Conservation (phyloP, 1,139 yeast species). For the Protomyces pachydermus region DNA sequence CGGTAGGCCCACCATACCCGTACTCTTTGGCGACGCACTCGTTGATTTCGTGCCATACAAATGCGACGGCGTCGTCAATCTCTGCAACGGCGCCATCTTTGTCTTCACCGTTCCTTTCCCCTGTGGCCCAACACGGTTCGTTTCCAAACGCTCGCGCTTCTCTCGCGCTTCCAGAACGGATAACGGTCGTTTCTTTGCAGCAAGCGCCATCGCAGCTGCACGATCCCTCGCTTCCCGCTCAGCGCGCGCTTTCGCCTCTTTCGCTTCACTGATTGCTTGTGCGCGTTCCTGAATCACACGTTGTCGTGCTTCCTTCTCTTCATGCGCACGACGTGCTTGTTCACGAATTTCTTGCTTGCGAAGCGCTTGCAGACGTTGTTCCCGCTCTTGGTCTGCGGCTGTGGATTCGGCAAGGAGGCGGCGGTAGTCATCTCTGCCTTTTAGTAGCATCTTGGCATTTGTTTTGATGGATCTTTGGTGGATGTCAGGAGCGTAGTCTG, state of each 20-base stretch:
- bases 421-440: not conserved
- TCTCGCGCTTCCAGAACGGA: slow-evolving; percentile 23
- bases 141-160: slow-evolving; percentile 22
- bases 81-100: not conserved
- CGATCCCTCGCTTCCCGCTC: slow-evolving; percentile 5
- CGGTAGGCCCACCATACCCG: not conserved
- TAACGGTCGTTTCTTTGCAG: slow-evolving; percentile 14
- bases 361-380: slow-evolving; percentile 3
- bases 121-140: slow-evolving; percentile 4
- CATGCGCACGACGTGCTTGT: slow-evolving; percentile 21
- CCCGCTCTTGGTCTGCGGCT: slow-evolving; percentile 10
- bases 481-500: too few species aligned
- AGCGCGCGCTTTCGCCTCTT: slow-evolving; percentile 1
- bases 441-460: not conserved
- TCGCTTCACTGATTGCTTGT: not conserved
- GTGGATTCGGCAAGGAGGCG: slow-evolving; percentile 6
- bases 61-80: not conserved
- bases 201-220: slow-evolving; percentile 3
- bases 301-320: slow-evolving; percentile 12
- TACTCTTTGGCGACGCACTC: not conserved
- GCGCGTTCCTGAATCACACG: not conserved
- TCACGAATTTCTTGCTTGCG: slow-evolving; percentile 10
- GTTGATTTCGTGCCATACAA: not conserved
- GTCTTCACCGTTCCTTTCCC: not conserved
- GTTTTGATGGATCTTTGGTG: too few species aligned